These are phyloP conservation scores for Colletotrichum sp. DNA, from an alignment of 2,329 filamentous ascomycete species.

Conservation along the genomic window DNA sequence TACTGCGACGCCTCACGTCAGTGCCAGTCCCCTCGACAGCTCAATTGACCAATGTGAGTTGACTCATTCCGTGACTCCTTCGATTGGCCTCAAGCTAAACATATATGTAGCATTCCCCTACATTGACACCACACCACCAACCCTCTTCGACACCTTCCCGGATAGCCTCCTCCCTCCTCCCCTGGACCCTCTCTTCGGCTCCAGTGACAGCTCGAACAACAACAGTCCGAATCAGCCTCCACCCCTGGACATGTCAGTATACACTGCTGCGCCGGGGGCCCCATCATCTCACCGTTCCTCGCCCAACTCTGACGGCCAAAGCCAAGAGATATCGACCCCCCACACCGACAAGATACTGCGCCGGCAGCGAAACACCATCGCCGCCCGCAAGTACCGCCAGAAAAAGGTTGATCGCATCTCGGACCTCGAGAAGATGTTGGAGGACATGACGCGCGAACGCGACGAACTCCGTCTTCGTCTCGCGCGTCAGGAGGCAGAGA, in stretches of 20 bases:
- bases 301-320: neutral
- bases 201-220: conserved; percentile 3
- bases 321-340: neutral
- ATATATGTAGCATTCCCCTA: conserved; percentile 10
- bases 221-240: conserved; percentile 18
- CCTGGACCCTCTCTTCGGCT: conserved; percentile 6
- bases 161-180: neutral
- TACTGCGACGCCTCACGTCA: neutral
- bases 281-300: neutral
- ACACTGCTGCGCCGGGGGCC: neutral
- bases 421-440: conserved; percentile 65
- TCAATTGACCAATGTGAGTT: conserved; percentile 4
- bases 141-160: conserved; percentile 16
- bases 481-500: conserved; percentile 69
- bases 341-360: conserved; percentile 47
- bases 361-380: conserved; percentile 71
- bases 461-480: conserved; percentile 68
- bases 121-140: conserved; percentile 6
- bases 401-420: conserved; percentile 71
- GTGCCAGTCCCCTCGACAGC: conserved; percentile 17
- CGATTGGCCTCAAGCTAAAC: neutral
- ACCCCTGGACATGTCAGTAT: conserved; percentile 7
- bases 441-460: conserved; percentile 62
- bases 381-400: conserved; percentile 74
- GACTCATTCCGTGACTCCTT: neutral